Evolutionary conservation across 345 rosid genomes (phyloP).

Genomic region (Dimocarpus longan): DNA sequence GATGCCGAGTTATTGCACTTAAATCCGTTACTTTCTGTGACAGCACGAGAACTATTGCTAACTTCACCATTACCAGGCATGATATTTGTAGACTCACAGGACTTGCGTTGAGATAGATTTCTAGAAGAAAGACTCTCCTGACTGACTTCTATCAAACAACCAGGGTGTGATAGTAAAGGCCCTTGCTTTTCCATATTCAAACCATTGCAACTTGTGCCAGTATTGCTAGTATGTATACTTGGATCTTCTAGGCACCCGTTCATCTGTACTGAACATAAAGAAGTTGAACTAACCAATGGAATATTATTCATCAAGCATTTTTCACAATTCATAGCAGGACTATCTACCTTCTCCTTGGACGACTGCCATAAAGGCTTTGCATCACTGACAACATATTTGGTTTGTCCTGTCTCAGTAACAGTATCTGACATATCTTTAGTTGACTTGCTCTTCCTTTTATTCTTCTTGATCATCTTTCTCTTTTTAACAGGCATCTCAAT

Average conservation of each 20-base stretch:
- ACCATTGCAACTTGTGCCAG: neutral
- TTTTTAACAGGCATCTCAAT: conserved; percentile 7
- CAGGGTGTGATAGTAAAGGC: neutral
- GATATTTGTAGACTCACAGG: neutral
- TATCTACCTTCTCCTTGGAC: neutral
- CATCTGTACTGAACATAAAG: neutral
- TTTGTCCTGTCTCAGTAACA: conserved; percentile 1
- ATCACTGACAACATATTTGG: neutral
- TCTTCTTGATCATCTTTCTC: conserved; percentile 16
- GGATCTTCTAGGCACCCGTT: neutral
- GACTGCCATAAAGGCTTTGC: conserved; percentile 5
- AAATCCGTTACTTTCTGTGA: neutral
- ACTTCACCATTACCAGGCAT: neutral
- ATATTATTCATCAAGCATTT: neutral
- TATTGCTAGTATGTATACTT: neutral
- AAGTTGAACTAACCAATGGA: neutral
- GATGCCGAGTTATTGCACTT: neutral
- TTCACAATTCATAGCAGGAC: neutral
- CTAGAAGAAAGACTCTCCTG: conserved; percentile 2
- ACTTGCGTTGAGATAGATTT: conserved; percentile 1
- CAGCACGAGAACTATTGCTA: neutral
- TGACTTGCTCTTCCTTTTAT: conserved; percentile 10
- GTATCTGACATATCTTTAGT: neutral
- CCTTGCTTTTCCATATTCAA: neutral
- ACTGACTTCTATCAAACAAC: neutral